A percentile compares a stretch with the other conserved stretches of the same genome.
These are phyloP conservation scores for Podospora pseudoanserina DNA, from an alignment of 495 filamentous ascomycete species.

Conservation along the genomic window DNA sequence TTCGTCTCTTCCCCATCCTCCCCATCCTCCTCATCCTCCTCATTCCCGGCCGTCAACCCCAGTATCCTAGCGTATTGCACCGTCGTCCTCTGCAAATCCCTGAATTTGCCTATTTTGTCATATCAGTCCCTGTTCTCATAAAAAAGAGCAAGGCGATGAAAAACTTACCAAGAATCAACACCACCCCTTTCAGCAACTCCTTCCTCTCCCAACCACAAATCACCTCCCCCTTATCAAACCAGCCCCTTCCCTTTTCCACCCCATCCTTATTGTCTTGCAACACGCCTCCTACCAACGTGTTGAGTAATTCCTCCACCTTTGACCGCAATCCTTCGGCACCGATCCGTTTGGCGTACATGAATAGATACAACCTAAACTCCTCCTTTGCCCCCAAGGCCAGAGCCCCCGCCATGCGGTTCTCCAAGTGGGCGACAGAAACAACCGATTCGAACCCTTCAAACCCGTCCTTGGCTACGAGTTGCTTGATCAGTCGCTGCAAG, in stretches of 20 bases:
- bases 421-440: conserved; percentile 90
- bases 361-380: conserved; percentile 84
- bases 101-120: conserved; percentile 70
- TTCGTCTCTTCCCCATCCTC: conserved; percentile 16
- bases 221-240: conserved; percentile 58
- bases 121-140: conserved; percentile 29
- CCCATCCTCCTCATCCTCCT: conserved; percentile 43
- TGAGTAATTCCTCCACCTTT: conserved; percentile 90
- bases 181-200: conserved; percentile 81
- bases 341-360: conserved; percentile 95
- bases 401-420: conserved; percentile 90
- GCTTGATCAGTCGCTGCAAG: conserved; percentile 84
- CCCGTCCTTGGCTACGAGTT: conserved; percentile 76
- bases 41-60: conserved; percentile 58
- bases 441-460: conserved; percentile 88
- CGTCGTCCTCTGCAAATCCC: conserved; percentile 84
- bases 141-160: background rate
- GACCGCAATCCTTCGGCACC: conserved; percentile 79
- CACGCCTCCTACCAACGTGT: conserved; percentile 71
- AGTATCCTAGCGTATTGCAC: conserved; percentile 83
- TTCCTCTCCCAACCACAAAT: conserved; percentile 87
- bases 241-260: conserved; percentile 47
- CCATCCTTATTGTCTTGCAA: conserved; percentile 45
- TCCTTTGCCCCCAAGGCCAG: conserved; percentile 79
- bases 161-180: conserved; percentile 83